These are phyloP conservation scores for Hydnomerulius pinastri DNA, from an alignment of 768 basidiomycete species.

Conservation along the genomic window DNA sequence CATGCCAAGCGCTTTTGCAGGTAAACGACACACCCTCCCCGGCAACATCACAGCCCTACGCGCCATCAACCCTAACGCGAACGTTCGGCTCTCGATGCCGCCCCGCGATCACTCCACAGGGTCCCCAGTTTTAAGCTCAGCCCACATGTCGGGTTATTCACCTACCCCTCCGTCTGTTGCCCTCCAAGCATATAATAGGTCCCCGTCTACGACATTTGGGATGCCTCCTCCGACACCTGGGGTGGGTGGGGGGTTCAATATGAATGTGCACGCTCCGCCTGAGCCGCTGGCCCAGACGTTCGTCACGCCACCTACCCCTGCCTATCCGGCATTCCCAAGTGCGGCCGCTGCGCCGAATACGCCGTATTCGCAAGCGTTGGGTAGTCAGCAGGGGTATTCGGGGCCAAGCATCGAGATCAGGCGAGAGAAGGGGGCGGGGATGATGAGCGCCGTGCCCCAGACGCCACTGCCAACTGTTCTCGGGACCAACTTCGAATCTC, in stretches of 20 bases:
- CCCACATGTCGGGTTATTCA: conserved; percentile 7
- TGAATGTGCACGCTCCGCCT: conserved; percentile 10
- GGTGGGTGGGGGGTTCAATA: conserved; percentile 10
- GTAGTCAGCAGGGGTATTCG: conserved; percentile 48
- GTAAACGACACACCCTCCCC: conserved; percentile 59
- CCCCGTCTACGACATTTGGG: conserved; percentile 35
- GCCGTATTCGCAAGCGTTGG: conserved; percentile 56
- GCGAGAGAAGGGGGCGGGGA: conserved; percentile 51
- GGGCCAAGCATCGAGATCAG: conserved; percentile 67
- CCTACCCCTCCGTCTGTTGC: conserved; percentile 38
- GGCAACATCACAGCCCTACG: conserved; percentile 35
- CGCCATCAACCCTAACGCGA: conserved; percentile 22
- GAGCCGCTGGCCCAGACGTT: conserved; percentile 17
- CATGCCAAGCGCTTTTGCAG: conserved; percentile 45
- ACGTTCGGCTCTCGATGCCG: conserved; percentile 26
- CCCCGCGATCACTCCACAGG: conserved; percentile 26
- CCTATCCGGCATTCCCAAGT: conserved; percentile 67
- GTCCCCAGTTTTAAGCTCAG: too few species aligned
- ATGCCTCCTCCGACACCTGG: conserved; percentile 34
- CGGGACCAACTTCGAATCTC: conserved; percentile 40
- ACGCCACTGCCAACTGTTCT: conserved; percentile 59
- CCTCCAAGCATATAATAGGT: conserved; percentile 32
- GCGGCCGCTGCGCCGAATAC: conserved; percentile 47
- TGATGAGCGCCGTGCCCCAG: conserved; percentile 38
- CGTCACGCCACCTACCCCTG: conserved; percentile 58